phyloP scores from a whole-genome alignment of 2,329 filamentous ascomycete species.

The Periconia digitata region DNA sequence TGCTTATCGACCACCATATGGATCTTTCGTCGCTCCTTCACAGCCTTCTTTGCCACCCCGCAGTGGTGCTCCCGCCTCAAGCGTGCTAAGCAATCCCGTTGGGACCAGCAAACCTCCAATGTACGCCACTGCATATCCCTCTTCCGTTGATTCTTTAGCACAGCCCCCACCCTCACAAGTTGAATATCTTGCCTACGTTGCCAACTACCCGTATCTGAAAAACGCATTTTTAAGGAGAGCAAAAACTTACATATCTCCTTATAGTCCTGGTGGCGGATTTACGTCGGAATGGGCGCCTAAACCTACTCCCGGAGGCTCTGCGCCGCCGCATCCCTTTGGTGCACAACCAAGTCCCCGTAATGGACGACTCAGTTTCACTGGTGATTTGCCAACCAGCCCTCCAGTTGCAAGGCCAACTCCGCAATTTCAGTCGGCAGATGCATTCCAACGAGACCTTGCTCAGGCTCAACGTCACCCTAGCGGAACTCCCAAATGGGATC shows the following conservation, averaged over 20 bases:
- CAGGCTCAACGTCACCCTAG: slow-evolving; percentile 22
- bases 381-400: slow-evolving; percentile 10
- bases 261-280: slow-evolving; percentile 47
- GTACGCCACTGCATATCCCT: slow-evolving; percentile 39
- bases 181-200: slow-evolving; percentile 47
- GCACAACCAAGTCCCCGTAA: slow-evolving; percentile 9
- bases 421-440: slow-evolving; percentile 48
- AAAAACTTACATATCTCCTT: slow-evolving; percentile 52
- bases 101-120: slow-evolving; percentile 39
- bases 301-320: slow-evolving; percentile 11
- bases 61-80: slow-evolving; percentile 35
- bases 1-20: slow-evolving; percentile 13
- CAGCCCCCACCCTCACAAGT: slow-evolving; percentile 31
- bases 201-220: slow-evolving; percentile 50
- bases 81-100: slow-evolving; percentile 30
- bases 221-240: slow-evolving; percentile 49
- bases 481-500: slow-evolving; percentile 34
- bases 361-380: slow-evolving; percentile 13
- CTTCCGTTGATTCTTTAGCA: slow-evolving; percentile 41
- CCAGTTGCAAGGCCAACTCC: slow-evolving; percentile 32
- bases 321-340: slow-evolving; percentile 15
- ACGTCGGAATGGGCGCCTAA: slow-evolving; percentile 44
- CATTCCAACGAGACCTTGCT: slow-evolving; percentile 47
- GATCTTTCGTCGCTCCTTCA: slow-evolving; percentile 13
- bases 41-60: slow-evolving; percentile 31